Evolutionary conservation across 495 filamentous ascomycete species (phyloP), one percentile per base, ranked within the genome.

Genomic region (Aspergillus bertholletiae): DNA sequence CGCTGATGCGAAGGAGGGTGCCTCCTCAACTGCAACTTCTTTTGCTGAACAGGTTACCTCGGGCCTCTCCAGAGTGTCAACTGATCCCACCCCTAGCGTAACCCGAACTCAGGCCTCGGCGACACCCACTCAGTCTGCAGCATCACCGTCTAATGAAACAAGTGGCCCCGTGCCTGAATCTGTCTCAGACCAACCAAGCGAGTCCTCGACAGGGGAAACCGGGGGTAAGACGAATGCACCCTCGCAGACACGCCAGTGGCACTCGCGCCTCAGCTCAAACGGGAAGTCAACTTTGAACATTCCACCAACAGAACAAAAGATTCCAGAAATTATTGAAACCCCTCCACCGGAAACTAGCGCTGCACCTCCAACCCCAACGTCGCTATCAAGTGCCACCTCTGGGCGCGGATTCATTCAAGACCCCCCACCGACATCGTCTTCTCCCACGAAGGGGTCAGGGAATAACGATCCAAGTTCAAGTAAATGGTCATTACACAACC

Each of bases 301-400:
- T 24, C 72, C 71, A 21, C 56, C 64, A 12, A 49, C 57, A 1
- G 72, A 71, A 21, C 72, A 77, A 56, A 72, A 79, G 13, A 79
- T 88, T 7, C 86, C 89, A 23, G 75, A 79, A 40, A 90, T 91
- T 54, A 64, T 89, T 48, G 88, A 91, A 70, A 87, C 86, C 1
- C 85, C 87, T 4, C 74, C 79, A 5, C 62, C 68, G 9, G 74
- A 70, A 20, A 28, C 37, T 30, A 75, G 46, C 49, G 63, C 62
- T 34, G 54, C 64, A 30, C 56, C 69, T 24, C 22, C 64, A 18
- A 63, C 53, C 45, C 48, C 70, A 34, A 59, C 50, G 43, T 57
- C 70, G 28, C 65, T 66, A 56, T 37, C 70, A 65, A 53, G 51
- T 51, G 28, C 56, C 46, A 37, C 73, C 51, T 74, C 83, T 17